Base-by-base conservation (phyloP, 2,329 filamentous ascomycete species). In the Chaetomiaceae sp. region DNA sequence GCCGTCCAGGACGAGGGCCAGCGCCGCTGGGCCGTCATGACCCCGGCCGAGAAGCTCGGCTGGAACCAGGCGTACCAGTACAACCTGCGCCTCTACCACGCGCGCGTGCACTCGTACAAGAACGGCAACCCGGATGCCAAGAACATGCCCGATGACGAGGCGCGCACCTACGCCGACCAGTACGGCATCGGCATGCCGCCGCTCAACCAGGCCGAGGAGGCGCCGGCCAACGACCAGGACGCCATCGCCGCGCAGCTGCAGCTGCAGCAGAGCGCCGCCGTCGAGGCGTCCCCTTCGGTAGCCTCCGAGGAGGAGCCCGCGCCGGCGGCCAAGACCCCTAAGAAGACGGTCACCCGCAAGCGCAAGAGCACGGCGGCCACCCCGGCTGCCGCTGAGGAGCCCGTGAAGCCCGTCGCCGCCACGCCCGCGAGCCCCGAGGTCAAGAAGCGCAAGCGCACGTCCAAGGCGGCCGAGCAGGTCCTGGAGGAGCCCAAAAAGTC, bases 1-100 rank as follows among this genome's bases (percentile, higher is more conserved):
- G 89, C 91, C 51, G 87, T 97, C 43, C 86, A 90, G 65, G 83
- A 88, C 54, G 90, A 96, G 70, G 89, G 90, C 35, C 91, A 89
- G 64, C 83, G 83, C 62, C 82, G 91, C 63, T 96, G 92, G 92
- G 79, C 83, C 55, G 79, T 81, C 58, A 89, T 96, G 85, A 74
- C 75, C 6, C 77, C 84, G 2, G 70, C 74, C 9, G 86, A 95
- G 72, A 95, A 95, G 73, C 51, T 74, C 68, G 78, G 77, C 55
- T 85, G 81, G 81, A 82, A 83, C 68, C 77, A 80, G 50, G 81
- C 80, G 5, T 85, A 85, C 68, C 79, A 82, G 69, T 83, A 83
- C 70, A 84, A 84, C 65, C 73, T 84, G 44, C 78, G 80, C 27
- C 72, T 84, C 44, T 85, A 85, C 71, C 81, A 84, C 56, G 81